phyloP scores from a whole-genome alignment of 1,284 basidiomycete species.

The Singerocomus inundabilis region DNA sequence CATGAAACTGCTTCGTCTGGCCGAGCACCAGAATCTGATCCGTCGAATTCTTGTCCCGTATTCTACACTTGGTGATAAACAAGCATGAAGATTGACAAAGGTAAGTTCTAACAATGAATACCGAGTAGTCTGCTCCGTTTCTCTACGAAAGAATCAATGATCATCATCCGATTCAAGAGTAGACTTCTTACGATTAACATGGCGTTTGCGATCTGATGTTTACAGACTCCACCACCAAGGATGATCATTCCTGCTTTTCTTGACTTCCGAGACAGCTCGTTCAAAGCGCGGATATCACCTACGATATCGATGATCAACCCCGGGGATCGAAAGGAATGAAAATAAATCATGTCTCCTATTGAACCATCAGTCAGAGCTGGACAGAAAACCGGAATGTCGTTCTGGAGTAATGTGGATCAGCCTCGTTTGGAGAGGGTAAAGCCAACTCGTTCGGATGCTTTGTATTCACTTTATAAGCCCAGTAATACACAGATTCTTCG shows the following conservation, averaged over 20 bases:
- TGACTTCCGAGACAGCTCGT: conserved; percentile 87
- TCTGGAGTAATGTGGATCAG: conserved; percentile 54
- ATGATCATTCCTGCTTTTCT: conserved; percentile 98
- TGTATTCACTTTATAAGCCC: conserved; percentile 92
- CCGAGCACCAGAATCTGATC: conserved; percentile 94
- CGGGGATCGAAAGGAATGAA: conserved; percentile 92
- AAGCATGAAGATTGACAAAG: not conserved
- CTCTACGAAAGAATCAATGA: conserved; percentile 51
- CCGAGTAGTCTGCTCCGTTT: conserved; percentile 97
- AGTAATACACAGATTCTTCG: conserved; percentile 97
- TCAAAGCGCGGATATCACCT: conserved; percentile 87
- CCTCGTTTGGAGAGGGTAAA: conserved; percentile 9
- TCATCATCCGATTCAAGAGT: not conserved
- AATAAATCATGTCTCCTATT: conserved; percentile 98
- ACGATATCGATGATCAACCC: conserved; percentile 94
- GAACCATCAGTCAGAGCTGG: conserved; percentile 98
- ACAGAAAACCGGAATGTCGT: conserved; percentile 98
- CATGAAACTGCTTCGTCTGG: conserved; percentile 99
- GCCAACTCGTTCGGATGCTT: conserved; percentile 16
- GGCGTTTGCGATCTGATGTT: conserved; percentile 99
- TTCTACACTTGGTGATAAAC: conserved; percentile 52
- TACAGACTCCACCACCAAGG: conserved; percentile 97
- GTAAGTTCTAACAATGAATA: conserved; percentile 77
- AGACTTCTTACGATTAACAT: conserved; percentile 85
- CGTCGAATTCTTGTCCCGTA: conserved; percentile 98